Base-by-base conservation (phyloP, 306 rosid species). In the Medicago ruthenica region DNA sequence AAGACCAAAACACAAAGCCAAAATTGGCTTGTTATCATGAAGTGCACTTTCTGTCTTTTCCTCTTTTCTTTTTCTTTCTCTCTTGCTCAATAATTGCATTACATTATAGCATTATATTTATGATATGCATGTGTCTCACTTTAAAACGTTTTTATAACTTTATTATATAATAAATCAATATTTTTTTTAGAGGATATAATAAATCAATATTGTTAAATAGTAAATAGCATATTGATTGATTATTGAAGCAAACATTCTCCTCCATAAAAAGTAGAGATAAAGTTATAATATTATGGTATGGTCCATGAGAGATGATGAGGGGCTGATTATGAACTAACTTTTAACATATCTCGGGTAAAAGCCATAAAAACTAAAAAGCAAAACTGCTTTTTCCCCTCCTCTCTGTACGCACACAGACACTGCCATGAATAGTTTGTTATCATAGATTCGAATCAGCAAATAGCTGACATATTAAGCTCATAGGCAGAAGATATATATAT, bases 21-120 rank as follows among this genome's bases (percentile, higher is more conserved):
- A 91, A 85, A 80, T 87, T 79, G 74, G 78, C 83, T 85, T 84
- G 50, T 60, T 81, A 89, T 58, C 31, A 27, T 27, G 86, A 89
- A 85, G 85, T 87, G 84, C 91, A 80, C 94, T 89, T 89, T 89
- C 92, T 87, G 94, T 89, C 97, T 87, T 89, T 87, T 89, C 84
- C 89, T 68, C 44, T 83, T 80, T 89, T 84, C 31, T 27, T 27
- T 27, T 84, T 67, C 58, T 18, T 8, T 37, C 22, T 53, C 14
- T 5, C 60, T 39, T 3, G 0, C 36, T 66, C 71, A 66, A 66
- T 66, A 41, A 66, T 66, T 66, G 71, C 51, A 66, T 39, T 66
- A 42, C 71, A 41, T 20, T 66, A 66, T 41, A 66, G 12, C 53
- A 66, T 10, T 66, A n/a, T n/a, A n/a, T n/a, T n/a, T n/a, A 66